Percentiles rank a stretch among this genome's conserved stretches.
phyloP scores from a whole-genome alignment of 176 grass and related monocot genomes.

The Tillandsia fasciculata region DNA sequence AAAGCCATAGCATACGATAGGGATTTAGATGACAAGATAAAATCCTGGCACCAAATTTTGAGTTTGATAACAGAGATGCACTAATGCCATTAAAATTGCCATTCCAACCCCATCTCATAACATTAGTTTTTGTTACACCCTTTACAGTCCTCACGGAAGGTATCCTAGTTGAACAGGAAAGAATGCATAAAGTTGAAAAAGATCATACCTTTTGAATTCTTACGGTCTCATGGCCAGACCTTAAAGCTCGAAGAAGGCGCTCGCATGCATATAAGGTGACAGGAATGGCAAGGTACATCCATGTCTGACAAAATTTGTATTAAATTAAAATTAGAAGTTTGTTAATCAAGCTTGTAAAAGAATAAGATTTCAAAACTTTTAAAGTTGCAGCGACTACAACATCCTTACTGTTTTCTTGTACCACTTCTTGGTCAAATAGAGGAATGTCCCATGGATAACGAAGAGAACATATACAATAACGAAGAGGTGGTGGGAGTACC shows the following conservation, averaged over 20 bases:
- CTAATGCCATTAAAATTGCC: too few relatives aligned
- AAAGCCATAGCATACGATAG: too few relatives aligned
- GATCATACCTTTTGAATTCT: conserved; percentile 59
- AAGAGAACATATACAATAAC: conserved; percentile 71
- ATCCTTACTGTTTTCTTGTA: conserved; percentile 83
- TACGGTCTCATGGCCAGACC: conserved; percentile 62
- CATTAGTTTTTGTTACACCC: too few relatives aligned
- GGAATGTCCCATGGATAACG: conserved; percentile 52
- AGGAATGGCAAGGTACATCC: conserved; percentile 91
- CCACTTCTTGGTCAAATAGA: conserved; percentile 75
- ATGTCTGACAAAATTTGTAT: conserved; percentile 48
- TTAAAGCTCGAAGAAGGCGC: conserved; percentile 61
- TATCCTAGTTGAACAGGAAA: too few relatives aligned
- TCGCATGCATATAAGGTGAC: conserved; percentile 61
- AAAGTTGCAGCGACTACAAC: background rate
- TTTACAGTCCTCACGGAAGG: too few relatives aligned
- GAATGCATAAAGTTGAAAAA: conserved; percentile 3
- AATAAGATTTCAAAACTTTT: background rate
- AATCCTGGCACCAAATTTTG: too few relatives aligned
- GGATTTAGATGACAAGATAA: too few relatives aligned
- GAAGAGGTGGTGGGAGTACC: conserved; percentile 92
- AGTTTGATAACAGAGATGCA: too few relatives aligned
- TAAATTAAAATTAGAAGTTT: conserved; percentile 6
- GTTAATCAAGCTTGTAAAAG: background rate
- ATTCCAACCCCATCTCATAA: too few relatives aligned